phyloP scores from a whole-genome alignment of 2,329 filamentous ascomycete genomes.

The Chaetomium olivaceum region DNA sequence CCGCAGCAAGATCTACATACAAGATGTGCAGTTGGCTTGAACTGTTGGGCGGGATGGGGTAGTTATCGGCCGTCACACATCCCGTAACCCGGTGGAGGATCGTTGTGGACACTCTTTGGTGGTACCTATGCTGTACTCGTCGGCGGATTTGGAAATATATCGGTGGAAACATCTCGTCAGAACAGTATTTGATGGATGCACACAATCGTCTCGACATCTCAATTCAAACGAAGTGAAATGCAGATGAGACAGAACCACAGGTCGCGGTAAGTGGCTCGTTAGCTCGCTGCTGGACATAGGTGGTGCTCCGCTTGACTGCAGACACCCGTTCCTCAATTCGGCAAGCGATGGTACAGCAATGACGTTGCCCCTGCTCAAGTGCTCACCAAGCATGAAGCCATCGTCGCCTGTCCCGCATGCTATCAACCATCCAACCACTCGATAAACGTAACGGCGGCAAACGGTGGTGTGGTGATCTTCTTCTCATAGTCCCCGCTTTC shows the following conservation, averaged over 20 bases:
- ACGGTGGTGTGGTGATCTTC: conserved; percentile 10
- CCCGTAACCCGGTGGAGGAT: not conserved
- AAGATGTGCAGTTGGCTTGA: not conserved
- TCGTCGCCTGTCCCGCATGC: conserved; percentile 10
- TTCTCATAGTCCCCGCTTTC: not conserved
- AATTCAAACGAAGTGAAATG: not conserved
- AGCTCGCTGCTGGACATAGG: too few species aligned
- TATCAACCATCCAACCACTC: not conserved
- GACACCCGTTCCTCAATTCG: conserved; percentile 12
- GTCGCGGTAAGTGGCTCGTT: not conserved
- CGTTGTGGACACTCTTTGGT: not conserved
- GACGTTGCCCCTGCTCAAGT: conserved; percentile 24
- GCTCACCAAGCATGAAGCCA: conserved; percentile 20
- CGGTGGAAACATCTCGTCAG: not conserved
- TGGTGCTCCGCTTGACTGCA: not conserved
- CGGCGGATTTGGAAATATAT: not conserved
- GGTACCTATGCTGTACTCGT: not conserved
- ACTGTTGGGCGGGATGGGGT: not conserved
- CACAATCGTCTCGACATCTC: not conserved
- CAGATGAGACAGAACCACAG: not conserved
- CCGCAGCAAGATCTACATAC: conserved; percentile 8
- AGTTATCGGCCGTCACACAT: not conserved
- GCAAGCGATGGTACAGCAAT: conserved; percentile 32
- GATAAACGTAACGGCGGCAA: conserved; percentile 8
- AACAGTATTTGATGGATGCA: not conserved